Conservation (phyloP, 1,284 basidiomycete species). For the Cryptococcus jaspeensis region DNA sequence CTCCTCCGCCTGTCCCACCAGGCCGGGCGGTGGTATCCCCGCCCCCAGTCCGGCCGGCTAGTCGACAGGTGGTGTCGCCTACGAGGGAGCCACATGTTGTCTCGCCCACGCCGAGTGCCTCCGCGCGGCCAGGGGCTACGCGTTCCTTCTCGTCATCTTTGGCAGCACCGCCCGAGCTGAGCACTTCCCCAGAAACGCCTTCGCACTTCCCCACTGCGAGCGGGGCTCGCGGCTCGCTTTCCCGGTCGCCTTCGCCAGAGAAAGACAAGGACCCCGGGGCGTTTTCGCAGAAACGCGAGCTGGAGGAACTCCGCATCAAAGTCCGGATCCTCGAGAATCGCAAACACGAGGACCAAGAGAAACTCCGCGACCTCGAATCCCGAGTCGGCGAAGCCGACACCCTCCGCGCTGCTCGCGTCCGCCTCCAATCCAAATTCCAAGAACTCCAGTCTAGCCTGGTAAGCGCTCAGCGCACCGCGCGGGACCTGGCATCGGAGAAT, state of each 20-base stretch:
- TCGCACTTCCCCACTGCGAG: background rate
- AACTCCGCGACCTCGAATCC: conserved; percentile 79
- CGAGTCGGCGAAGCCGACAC: conserved; percentile 78
- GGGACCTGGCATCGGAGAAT: conserved; percentile 65
- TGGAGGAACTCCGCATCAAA: conserved; percentile 80
- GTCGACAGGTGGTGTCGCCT: background rate
- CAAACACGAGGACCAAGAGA: conserved; percentile 79
- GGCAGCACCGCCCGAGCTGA: conserved; percentile 6
- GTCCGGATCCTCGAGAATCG: conserved; percentile 81
- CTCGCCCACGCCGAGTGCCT: conserved; percentile 9
- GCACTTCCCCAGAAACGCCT: background rate
- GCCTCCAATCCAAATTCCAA: conserved; percentile 81
- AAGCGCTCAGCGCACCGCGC: conserved; percentile 63
- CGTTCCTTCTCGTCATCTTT: conserved; percentile 19
- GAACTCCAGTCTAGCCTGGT: conserved; percentile 74
- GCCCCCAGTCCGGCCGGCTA: background rate
- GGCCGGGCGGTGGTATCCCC: conserved; percentile 4
- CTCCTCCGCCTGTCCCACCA: conserved; percentile 4
- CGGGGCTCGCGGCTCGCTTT: background rate
- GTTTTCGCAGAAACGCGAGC: conserved; percentile 40
- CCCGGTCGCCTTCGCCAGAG: conserved; percentile 18
- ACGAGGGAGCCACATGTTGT: conserved; percentile 2
- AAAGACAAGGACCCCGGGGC: conserved; percentile 11
- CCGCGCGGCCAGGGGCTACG: conserved; percentile 1
- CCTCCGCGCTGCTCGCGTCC: conserved; percentile 80